Percentiles rank a stretch among this genome's conserved stretches.
phyloP scores from a whole-genome alignment of 768 basidiomycete genomes.

The Phylloporus rhodoxanthus region DNA sequence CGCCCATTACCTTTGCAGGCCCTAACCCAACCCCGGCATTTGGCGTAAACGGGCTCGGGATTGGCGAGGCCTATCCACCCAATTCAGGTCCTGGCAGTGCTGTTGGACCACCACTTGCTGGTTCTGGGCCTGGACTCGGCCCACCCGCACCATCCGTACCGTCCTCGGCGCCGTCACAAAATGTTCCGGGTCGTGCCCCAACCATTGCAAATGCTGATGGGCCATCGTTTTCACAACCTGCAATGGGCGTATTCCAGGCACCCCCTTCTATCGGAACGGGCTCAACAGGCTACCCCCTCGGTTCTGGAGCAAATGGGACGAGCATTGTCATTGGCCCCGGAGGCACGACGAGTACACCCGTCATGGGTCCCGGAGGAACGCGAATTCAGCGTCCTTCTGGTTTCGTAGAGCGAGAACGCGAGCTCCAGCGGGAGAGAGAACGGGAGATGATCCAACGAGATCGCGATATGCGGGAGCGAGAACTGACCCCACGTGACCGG shows the following conservation, averaged over 20 bases:
- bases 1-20: slow-evolving; percentile 15
- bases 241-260: slow-evolving; percentile 27
- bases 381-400: slow-evolving; percentile 22
- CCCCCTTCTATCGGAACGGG: slow-evolving; percentile 19
- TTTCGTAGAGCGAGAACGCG: slow-evolving; percentile 31
- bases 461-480: slow-evolving; percentile 22
- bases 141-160: slow-evolving; percentile 1
- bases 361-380: slow-evolving; percentile 13
- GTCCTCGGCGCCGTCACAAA: slow-evolving; percentile 11
- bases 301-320: slow-evolving; percentile 15
- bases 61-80: slow-evolving; percentile 16
- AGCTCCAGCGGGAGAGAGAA: slow-evolving; percentile 21
- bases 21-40: slow-evolving; percentile 13
- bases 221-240: slow-evolving; percentile 18
- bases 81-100: slow-evolving; percentile 12
- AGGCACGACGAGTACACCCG: slow-evolving; percentile 15
- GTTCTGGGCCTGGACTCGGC: slow-evolving; percentile 8
- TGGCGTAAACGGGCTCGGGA: slow-evolving; percentile 19
- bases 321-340: slow-evolving; percentile 25
- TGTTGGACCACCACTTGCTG: neutral
- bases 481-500: slow-evolving; percentile 19
- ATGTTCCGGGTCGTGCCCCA: slow-evolving; percentile 7
- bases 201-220: slow-evolving; percentile 14
- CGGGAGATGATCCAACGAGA: slow-evolving; percentile 28
- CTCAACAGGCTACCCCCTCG: slow-evolving; percentile 16